phyloP scores from a whole-genome alignment of 768 basidiomycete genomes.

The Artomyces pyxidatus region DNA sequence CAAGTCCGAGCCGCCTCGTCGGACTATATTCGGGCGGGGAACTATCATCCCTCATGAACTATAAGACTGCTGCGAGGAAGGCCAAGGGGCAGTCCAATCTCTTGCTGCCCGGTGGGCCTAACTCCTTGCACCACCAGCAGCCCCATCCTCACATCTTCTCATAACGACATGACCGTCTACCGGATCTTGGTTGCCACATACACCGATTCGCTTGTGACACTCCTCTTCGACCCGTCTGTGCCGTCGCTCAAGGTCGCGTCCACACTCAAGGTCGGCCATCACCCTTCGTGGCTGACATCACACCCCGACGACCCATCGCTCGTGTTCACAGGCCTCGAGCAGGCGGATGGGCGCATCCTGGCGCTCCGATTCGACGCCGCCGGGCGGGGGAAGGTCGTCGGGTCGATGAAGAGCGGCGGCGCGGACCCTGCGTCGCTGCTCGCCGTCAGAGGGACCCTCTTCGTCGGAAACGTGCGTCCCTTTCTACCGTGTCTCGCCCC shows the following conservation, averaged over 20 bases:
- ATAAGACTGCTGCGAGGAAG: not conserved
- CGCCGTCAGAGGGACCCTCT: conserved; percentile 46
- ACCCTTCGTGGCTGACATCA: conserved; percentile 71
- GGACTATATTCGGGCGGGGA: conserved; percentile 4
- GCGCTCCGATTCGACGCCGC: conserved; percentile 49
- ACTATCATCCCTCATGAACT: not conserved
- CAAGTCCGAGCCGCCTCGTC: conserved; percentile 1
- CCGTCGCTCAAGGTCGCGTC: conserved; percentile 38
- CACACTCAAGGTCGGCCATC: conserved; percentile 42
- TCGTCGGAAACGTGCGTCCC: conserved; percentile 65
- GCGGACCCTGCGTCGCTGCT: conserved; percentile 57
- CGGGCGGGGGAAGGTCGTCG: conserved; percentile 45
- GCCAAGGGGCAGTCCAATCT: not conserved
- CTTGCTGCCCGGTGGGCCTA: not conserved
- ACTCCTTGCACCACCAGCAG: not conserved
- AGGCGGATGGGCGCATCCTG: conserved; percentile 54
- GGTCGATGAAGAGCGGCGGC: conserved; percentile 45
- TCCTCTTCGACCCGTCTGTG: conserved; percentile 49
- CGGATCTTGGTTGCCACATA: conserved; percentile 59
- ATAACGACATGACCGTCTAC: conserved; percentile 17
- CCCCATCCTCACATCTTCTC: not conserved
- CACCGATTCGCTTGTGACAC: conserved; percentile 51
- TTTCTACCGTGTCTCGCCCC: too few species aligned
- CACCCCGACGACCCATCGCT: conserved; percentile 50
- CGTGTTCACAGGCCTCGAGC: conserved; percentile 60